phyloP scores from a whole-genome alignment of 768 basidiomycete genomes.

The Lactifluus echinatus region DNA sequence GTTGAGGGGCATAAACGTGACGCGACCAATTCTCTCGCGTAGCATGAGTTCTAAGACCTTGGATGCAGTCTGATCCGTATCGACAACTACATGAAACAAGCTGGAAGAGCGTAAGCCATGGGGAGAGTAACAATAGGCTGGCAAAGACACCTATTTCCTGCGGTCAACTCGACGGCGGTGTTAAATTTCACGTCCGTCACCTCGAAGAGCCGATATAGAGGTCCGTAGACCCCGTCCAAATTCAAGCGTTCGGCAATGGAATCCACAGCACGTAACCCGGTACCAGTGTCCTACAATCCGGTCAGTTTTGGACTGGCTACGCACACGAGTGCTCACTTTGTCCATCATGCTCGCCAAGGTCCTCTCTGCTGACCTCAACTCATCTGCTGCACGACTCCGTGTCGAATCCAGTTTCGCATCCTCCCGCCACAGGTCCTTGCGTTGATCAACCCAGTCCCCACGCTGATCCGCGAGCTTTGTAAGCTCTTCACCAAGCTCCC shows the following conservation, averaged over 20 bases:
- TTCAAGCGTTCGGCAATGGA: conserved; percentile 68
- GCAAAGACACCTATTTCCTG: conserved; percentile 75
- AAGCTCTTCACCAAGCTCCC: conserved; percentile 54
- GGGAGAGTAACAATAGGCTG: neutral
- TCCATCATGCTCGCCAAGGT: conserved; percentile 89
- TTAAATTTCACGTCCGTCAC: conserved; percentile 83
- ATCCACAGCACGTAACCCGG: conserved; percentile 80
- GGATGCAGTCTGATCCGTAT: conserved; percentile 89
- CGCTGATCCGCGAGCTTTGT: conserved; percentile 56
- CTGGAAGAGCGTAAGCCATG: conserved; percentile 33
- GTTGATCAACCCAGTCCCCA: conserved; percentile 60
- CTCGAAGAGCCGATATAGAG: conserved; percentile 89
- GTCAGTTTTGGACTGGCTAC: conserved; percentile 11
- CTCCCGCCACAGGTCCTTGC: conserved; percentile 93
- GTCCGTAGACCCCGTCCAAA: conserved; percentile 84
- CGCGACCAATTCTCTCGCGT: conserved; percentile 85
- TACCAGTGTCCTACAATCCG: conserved; percentile 71
- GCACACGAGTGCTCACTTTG: conserved; percentile 45
- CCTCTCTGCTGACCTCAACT: conserved; percentile 75
- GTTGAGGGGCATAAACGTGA: conserved; percentile 98
- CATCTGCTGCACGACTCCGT: conserved; percentile 67
- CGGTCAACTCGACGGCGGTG: conserved; percentile 88
- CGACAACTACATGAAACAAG: conserved; percentile 95
- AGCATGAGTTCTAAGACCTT: conserved; percentile 91
- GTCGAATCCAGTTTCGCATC: conserved; percentile 81